Evolutionary conservation across 176 grass and related monocot genomes (phyloP), one percentile per base, ranked within the genome.

Genomic region (Alopecurus myosuroides): DNA sequence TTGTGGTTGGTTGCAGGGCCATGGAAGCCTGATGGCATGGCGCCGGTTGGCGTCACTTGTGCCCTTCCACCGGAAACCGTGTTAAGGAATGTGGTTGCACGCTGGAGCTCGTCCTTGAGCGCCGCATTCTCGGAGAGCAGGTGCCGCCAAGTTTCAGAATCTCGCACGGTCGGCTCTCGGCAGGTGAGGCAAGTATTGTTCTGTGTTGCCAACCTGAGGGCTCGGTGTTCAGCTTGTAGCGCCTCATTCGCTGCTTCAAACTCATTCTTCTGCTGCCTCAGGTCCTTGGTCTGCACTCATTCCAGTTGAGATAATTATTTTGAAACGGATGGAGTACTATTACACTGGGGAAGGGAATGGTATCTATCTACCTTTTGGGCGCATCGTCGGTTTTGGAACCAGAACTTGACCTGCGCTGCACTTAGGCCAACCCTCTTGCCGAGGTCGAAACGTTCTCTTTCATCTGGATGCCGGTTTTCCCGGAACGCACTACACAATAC

Each of bases 361-460:
- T 12, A n/a, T 9, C 40, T 42, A 52, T 19, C 1, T 60, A 82
- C 72, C 86, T 83, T 88, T 0, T 0, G 48, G 13, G 69, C 6
- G 15, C 51, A 8, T n/a, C 86, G 79, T 17, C 63, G 28, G 18
- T 88, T 88, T n/a, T 88, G 86, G 23, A 88, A 88, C 86, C 86
- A 88, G n/a, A 61, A 48, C 31, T 50, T 82, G 51, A 88, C 67
- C 40, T 88, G 62, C 12, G 0, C 1, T 12, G 11, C 1, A 3
- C 6, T 18, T 33, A 88, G 15, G 37, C 63, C 50, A 30, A 70
- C 4, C 73, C 15, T 83, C 14, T 8, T 11, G 6, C 30, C 65
- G 48, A 88, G 36, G 6, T 44, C 73, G 29, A n/a, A 4, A 3
- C 80, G 79, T n/a, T 4, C 33, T 0, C 3, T 33, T 1, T 88